These are phyloP conservation scores for Didymella glomerata DNA, from an alignment of 2,329 filamentous ascomycete genomes.

Conservation along the genomic window DNA sequence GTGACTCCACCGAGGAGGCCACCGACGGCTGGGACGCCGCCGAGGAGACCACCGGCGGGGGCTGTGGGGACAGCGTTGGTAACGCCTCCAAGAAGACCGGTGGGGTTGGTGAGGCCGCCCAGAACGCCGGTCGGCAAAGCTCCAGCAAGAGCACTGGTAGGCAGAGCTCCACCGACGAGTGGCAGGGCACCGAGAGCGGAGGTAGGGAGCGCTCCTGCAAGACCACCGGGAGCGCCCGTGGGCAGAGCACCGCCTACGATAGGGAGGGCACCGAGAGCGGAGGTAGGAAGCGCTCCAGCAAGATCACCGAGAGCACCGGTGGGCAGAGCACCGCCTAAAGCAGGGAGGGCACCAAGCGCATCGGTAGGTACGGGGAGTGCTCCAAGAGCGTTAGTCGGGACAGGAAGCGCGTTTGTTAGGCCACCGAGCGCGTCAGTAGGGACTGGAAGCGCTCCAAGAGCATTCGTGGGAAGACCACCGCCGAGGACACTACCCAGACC, in stretches of 20 bases:
- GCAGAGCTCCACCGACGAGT: not conserved
- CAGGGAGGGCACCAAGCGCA: not conserved
- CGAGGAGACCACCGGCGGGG: not conserved
- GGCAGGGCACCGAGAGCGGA: not conserved
- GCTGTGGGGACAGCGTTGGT: conserved; percentile 3
- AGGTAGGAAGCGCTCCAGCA: not conserved
- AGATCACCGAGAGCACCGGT: not conserved
- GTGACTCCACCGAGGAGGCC: conserved; percentile 5
- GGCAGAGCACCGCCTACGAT: not conserved
- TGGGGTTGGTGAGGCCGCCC: not conserved
- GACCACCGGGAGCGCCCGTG: not conserved
- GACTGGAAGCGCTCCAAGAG: not conserved
- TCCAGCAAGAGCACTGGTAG: not conserved
- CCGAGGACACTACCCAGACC: not conserved
- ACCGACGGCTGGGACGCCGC: not conserved
- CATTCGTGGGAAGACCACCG: not conserved
- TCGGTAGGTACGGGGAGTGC: not conserved
- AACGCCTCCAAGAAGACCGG: conserved; percentile 3
- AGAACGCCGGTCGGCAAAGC: conserved; percentile 1
- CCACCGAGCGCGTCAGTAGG: not conserved
- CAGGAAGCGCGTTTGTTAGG: conserved; percentile 1
- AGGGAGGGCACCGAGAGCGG: not conserved
- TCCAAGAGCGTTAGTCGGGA: not conserved
- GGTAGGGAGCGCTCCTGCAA: not conserved
- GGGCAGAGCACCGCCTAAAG: not conserved